A percentile compares a stretch with the other conserved stretches of the same genome.
These are phyloP conservation scores for Phytophthora melonis DNA, from an alignment of 352 stramenopile species.

Conservation along the genomic window DNA sequence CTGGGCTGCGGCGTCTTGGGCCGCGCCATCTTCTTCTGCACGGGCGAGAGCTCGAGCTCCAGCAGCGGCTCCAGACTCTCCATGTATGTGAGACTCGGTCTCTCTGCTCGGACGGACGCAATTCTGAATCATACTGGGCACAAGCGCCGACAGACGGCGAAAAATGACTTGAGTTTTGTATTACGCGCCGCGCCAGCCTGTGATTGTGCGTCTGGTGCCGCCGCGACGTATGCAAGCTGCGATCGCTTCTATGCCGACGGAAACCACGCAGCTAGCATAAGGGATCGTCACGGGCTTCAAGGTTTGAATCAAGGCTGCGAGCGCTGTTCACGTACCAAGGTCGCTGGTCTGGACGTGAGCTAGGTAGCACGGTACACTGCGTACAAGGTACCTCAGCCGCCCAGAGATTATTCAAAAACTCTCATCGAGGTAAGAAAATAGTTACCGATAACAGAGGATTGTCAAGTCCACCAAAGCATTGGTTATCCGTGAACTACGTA, in stretches of 20 bases:
- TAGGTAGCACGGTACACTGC: neutral
- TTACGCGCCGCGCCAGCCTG: slow-evolving; percentile 12
- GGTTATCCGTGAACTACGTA: too few species aligned
- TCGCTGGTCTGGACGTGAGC: neutral
- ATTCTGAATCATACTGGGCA: slow-evolving; percentile 1
- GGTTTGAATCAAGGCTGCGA: neutral
- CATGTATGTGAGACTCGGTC: too few species aligned
- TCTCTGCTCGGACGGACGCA: too few species aligned
- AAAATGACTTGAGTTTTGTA: slow-evolving; percentile 13
- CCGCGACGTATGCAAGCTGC: too few species aligned
- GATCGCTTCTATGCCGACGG: slow-evolving; percentile 22
- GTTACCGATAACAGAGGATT: too few species aligned
- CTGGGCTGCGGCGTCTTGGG: slow-evolving; percentile 15
- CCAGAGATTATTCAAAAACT: too few species aligned
- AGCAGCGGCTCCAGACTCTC: slow-evolving; percentile 20
- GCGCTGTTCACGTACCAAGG: neutral
- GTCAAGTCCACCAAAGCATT: too few species aligned
- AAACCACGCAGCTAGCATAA: neutral
- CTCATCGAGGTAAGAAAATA: too few species aligned
- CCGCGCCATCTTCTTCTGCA: slow-evolving; percentile 31
- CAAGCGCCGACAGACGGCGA: neutral
- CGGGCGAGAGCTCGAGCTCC: slow-evolving; percentile 28
- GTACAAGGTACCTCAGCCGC: too few species aligned
- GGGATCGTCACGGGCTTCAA: neutral
- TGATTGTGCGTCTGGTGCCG: slow-evolving; percentile 30